Percentiles rank a stretch among this genome's conserved stretches.
Evolutionary conservation across 257 asterid genomes (phyloP).

Genomic region (Solanum sejunctum): DNA sequence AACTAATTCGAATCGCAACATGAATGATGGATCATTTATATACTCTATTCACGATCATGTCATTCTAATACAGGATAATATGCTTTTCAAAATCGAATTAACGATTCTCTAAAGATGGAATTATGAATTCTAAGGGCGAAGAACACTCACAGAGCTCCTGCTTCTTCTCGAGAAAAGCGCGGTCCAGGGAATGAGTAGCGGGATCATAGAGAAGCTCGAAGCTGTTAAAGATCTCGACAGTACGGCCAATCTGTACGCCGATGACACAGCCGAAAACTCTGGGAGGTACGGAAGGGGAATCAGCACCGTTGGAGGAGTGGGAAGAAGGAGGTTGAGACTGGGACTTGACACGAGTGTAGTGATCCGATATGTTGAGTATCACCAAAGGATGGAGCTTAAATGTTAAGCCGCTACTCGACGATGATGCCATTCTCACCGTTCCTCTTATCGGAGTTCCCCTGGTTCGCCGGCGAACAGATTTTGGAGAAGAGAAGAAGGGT

Average conservation of each 20-base stretch:
- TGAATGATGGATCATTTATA: background rate
- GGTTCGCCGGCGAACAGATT: background rate
- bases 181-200: conserved; percentile 63
- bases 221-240: conserved; percentile 95
- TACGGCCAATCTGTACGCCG: conserved; percentile 92
- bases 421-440: conserved; percentile 47
- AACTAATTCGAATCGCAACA: background rate
- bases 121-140: background rate
- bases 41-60: background rate
- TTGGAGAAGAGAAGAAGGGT: background rate
- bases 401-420: conserved; percentile 95
- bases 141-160: conserved; percentile 80
- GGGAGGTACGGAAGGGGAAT: conserved; percentile 18
- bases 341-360: conserved; percentile 81
- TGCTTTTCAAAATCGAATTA: background rate
- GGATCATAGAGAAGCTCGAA: conserved; percentile 82
- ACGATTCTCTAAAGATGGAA: background rate
- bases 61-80: background rate
- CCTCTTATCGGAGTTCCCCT: background rate
- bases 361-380: conserved; percentile 91
- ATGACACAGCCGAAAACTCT: conserved; percentile 95
- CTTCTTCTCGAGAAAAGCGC: conserved; percentile 76
- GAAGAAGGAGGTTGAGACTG: conserved; percentile 45
- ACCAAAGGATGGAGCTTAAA: conserved; percentile 96
- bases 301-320: conserved; percentile 17